A percentile compares a stretch with the other conserved stretches of the same genome.
Conservation (phyloP, 495 filamentous ascomycete species). For the Xylaria palmicola region DNA sequence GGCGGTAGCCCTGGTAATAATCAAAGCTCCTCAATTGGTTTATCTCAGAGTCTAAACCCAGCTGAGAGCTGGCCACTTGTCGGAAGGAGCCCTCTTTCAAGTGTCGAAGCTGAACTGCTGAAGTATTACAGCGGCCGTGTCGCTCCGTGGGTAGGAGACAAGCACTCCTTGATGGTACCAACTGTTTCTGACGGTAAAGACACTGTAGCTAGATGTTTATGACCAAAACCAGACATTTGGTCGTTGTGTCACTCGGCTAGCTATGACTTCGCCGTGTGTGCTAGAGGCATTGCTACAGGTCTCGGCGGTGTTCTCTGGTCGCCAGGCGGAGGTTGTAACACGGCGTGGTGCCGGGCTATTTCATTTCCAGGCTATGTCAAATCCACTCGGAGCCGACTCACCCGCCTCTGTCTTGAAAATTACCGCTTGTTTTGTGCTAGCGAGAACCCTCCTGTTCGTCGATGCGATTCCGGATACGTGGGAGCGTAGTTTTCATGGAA, state of each 20-base stretch:
- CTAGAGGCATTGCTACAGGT: constrained; percentile 17
- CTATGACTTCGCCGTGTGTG: constrained; percentile 18
- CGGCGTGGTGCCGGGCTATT: constrained; percentile 16
- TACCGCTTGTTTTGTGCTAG: constrained; percentile 16
- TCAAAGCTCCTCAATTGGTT: not conserved
- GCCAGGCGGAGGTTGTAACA: constrained; percentile 6
- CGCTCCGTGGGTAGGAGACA: constrained; percentile 20
- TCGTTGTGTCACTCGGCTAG: constrained; percentile 7
- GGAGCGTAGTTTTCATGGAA: constrained; percentile 13
- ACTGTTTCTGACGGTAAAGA: not conserved
- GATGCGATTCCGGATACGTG: constrained; percentile 15
- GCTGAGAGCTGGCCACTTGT: constrained; percentile 40
- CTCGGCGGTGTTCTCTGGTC: constrained; percentile 14
- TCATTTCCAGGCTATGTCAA: constrained; percentile 17
- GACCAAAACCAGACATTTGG: constrained; percentile 17
- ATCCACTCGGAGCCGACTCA: not conserved
- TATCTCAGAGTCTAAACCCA: constrained; percentile 8
- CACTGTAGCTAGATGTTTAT: constrained; percentile 16
- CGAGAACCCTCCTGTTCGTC: constrained; percentile 16
- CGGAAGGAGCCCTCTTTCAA: constrained; percentile 32
- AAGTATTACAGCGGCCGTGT: constrained; percentile 17
- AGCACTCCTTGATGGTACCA: not conserved
- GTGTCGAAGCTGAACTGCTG: constrained; percentile 13
- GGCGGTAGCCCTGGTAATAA: not conserved
- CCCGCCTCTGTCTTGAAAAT: constrained; percentile 3